A percentile compares a stretch with the other conserved stretches of the same genome.
Conservation (phyloP, 805 yeast species). For the Ogataea paraovalis region DNA sequence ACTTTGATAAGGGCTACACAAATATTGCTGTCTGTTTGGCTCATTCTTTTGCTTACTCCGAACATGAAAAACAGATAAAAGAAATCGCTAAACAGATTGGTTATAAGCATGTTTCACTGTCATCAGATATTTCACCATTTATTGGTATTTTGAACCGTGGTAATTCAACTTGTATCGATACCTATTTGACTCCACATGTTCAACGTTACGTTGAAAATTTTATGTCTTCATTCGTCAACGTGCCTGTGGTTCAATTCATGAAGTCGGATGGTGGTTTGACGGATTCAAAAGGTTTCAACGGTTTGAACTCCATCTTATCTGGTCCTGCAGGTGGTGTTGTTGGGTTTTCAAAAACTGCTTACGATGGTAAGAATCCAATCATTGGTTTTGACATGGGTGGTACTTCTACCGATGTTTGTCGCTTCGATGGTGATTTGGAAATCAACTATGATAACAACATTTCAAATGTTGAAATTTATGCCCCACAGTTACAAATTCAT, state of each 20-base stretch:
- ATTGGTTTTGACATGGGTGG: conserved; percentile 40
- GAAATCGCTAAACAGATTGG: conserved; percentile 42
- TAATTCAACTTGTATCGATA: conserved; percentile 39
- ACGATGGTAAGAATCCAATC: conserved; percentile 31
- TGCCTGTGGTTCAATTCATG: conserved; percentile 46
- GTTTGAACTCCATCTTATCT: conserved; percentile 48
- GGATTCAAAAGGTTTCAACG: conserved; percentile 47
- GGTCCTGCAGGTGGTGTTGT: conserved; percentile 61
- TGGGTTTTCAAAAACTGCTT: conserved; percentile 49
- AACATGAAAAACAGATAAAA: conserved; percentile 34
- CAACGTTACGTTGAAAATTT: conserved; percentile 36
- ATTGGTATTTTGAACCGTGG: conserved; percentile 36
- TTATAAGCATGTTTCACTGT: conserved; percentile 28
- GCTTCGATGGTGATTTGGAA: conserved; percentile 29
- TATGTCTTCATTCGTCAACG: conserved; percentile 30
- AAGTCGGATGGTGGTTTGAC: conserved; percentile 55
- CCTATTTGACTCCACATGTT: conserved; percentile 40
- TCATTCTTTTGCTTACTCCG: conserved; percentile 34
- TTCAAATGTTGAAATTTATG: conserved; percentile 33
- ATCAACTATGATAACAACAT: conserved; percentile 30
- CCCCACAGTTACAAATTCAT: conserved; percentile 33
- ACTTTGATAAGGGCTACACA: conserved; percentile 20
- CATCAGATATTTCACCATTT: conserved; percentile 34
- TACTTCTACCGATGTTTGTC: conserved; percentile 36
- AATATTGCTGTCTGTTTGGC: conserved; percentile 33